phyloP scores from a whole-genome alignment of 1,139 yeast genomes.

The Arxiozyma heterogenica region DNA sequence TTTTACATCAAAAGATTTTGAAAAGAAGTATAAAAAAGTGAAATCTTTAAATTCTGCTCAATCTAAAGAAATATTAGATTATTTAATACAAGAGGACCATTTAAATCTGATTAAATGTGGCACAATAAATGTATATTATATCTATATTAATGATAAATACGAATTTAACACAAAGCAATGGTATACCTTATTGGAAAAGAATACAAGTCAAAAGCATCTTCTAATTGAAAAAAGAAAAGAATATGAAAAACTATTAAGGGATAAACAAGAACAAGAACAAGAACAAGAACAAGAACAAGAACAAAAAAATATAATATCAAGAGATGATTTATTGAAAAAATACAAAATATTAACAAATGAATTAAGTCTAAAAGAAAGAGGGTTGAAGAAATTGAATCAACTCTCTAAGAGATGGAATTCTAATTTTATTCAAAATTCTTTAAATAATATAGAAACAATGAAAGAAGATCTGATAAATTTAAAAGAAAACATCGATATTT shows the following conservation, averaged over 20 bases:
- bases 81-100: conserved; percentile 40
- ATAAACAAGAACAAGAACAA: background rate
- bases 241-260: background rate
- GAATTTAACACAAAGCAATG: conserved; percentile 6
- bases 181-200: background rate
- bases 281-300: background rate
- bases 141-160: conserved; percentile 36
- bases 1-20: conserved; percentile 42
- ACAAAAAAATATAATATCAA: background rate
- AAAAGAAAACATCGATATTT: conserved; percentile 25
- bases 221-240: background rate
- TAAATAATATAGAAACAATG: conserved; percentile 1
- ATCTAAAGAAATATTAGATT: conserved; percentile 39
- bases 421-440: background rate
- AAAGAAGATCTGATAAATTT: conserved; percentile 10
- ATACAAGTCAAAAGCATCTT: background rate
- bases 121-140: conserved; percentile 45
- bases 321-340: background rate
- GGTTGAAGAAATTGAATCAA: background rate
- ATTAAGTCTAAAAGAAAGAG: background rate
- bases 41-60: conserved; percentile 16
- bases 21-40: conserved; percentile 38
- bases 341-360: background rate
- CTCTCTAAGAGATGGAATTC: background rate
- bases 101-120: conserved; percentile 48